Evolutionary conservation across 306 rosid genomes (phyloP), one percentile per base, ranked within the genome.

Genomic region (Vigna hirtella): DNA sequence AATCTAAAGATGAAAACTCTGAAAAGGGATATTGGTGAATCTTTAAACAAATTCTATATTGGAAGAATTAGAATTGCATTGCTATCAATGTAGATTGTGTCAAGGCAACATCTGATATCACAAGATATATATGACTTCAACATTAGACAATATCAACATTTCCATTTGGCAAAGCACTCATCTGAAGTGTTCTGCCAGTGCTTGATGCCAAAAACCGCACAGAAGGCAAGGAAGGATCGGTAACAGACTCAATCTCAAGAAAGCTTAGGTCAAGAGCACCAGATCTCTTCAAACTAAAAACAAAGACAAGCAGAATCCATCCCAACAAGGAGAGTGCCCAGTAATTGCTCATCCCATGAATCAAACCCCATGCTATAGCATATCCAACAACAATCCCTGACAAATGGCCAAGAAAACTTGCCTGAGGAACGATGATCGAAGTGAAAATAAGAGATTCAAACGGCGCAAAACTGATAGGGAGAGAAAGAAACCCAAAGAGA

Each of bases 381-480:
- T 95, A 95, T 61, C 98, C 98, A 81, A 93, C 91, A 70, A 95
- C 79, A 77, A 95, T 92, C 82, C 98, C 98, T 9, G 98, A 87
- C 53, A 95, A 89, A 88, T 95, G 98, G 32, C 98, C 98, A 26
- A 95, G 86, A 85, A 95, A 95, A 85, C 98, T 95, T 12, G 98
- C 98, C 78, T 91, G 98, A 5, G 98, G 98, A 58, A 95, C 98
- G 65, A 95, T 93, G 78, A 95, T 91, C 8, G 98, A 91, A 71
- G 98, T 92, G 71, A 95, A 93, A 80, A 95, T 81, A 64, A 95
- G 98, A 0, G 98, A 95, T 76, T 95, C 98, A 66, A 95, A 92
- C 17, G 98, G 98, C 0, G 98, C 98, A 57, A 95, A 95, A 86
- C 98, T 95, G 72, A 95, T 95, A 24, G 98, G 98, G 61, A 95